Percentiles rank a stretch among this genome's conserved stretches.
Evolutionary conservation across 1,284 basidiomycete species (phyloP).

Genomic region (Microbotryum silenes-acaulis): DNA sequence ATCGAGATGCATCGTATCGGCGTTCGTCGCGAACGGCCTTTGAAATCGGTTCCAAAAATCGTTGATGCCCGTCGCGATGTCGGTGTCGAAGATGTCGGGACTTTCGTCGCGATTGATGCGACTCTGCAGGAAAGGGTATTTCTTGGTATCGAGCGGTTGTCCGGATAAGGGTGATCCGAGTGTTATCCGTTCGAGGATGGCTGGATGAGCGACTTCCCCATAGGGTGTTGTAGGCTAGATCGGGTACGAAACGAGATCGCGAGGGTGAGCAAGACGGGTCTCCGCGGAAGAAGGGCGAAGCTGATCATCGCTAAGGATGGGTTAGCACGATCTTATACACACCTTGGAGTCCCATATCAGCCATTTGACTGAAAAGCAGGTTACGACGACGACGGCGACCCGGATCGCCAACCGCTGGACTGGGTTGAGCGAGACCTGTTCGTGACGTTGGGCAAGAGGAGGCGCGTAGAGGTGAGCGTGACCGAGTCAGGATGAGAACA

Average conservation of each 20-base stretch:
- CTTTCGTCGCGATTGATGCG: constrained; percentile 52
- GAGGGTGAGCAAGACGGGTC: not conserved
- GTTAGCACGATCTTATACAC: not conserved
- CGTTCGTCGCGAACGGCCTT: constrained; percentile 55
- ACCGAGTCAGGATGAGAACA: no score
- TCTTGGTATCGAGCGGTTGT: constrained; percentile 73
- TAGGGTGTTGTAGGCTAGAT: constrained; percentile 30
- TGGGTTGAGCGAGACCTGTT: no score
- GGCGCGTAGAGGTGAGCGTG: no score
- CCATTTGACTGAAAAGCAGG: constrained; percentile 26
- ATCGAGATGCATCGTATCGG: constrained; percentile 76
- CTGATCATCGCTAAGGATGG: no score
- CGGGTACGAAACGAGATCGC: not conserved
- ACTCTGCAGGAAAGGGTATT: constrained; percentile 74
- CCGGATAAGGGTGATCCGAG: constrained; percentile 51
- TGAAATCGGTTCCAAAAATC: constrained; percentile 90
- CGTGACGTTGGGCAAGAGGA: no score
- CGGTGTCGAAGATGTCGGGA: constrained; percentile 65
- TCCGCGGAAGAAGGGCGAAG: not conserved
- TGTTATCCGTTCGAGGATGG: constrained; percentile 71
- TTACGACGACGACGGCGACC: constrained; percentile 10
- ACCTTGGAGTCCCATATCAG: constrained; percentile 32
- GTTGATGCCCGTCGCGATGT: constrained; percentile 63
- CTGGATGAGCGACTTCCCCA: constrained; percentile 38
- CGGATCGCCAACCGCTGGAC: constrained; percentile 19